Evolutionary conservation across 345 rosid species (phyloP).

Genomic region (Viola odorata): DNA sequence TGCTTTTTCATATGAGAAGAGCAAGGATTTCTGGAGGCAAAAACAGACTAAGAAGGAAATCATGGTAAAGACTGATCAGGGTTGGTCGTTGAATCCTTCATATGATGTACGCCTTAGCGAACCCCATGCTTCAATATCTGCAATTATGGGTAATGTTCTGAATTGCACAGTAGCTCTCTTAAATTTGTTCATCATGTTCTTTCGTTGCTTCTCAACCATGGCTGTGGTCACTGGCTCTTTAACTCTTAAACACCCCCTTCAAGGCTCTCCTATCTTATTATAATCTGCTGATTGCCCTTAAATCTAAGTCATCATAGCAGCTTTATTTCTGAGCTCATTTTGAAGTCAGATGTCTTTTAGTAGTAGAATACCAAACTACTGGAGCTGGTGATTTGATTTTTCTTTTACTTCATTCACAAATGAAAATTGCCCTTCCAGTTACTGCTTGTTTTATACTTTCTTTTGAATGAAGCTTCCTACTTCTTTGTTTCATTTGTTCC

Average conservation of each 20-base stretch:
- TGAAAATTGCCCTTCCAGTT: neutral
- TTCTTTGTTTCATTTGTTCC: neutral
- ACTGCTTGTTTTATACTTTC: neutral
- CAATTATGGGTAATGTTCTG: constrained; percentile 49
- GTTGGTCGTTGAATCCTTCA: constrained; percentile 32
- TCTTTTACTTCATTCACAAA: neutral
- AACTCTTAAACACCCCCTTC: neutral
- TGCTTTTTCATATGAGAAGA: constrained; percentile 67
- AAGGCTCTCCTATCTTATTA: neutral
- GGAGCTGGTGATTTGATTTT: neutral
- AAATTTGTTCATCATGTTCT: neutral
- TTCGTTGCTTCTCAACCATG: too few relatives aligned
- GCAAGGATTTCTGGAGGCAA: constrained; percentile 63
- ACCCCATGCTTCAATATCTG: constrained; percentile 73
- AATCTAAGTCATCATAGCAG: neutral
- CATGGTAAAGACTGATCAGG: constrained; percentile 37
- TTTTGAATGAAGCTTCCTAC: neutral
- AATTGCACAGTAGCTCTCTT: neutral
- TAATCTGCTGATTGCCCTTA: neutral
- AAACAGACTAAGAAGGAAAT: constrained; percentile 34
- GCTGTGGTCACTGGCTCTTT: neutral
- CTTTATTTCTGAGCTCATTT: neutral
- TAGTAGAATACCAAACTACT: neutral
- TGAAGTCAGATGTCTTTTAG: neutral
- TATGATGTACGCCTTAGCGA: constrained; percentile 60